Base-by-base conservation (phyloP, 306 rosid genomes). In the Vachellia pachyceras region DNA sequence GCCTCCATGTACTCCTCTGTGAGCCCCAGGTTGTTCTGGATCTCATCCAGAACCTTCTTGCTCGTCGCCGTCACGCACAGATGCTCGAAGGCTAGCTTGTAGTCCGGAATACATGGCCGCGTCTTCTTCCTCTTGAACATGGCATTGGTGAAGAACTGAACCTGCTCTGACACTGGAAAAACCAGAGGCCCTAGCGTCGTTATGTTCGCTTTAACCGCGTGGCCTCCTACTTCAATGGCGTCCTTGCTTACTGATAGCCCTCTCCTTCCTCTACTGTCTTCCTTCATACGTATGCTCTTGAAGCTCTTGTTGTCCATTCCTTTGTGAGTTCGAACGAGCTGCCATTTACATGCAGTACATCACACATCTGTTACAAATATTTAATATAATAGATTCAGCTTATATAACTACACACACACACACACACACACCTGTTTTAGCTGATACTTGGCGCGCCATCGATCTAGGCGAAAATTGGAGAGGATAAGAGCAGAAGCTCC, bases 401-500 rank as follows among this genome's bases (percentile, higher is more conserved):
- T 49, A 49, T 49, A 47, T n/a, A n/a, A n/a, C n/a, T n/a, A n/a
- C n/a, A n/a, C n/a, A n/a, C n/a, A n/a, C n/a, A n/a, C n/a, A n/a
- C 7, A n/a, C 7, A 7, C 4, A 20, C 4, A 60, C 75, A 92
- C 92, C 88, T 86, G 91, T 58, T 83, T 81, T 84, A 88, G 92
- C 79, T 87, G 82, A 22, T 90, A 90, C 81, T 90, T 92, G 83
- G 97, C 91, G 0, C 82, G 87, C 97, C 97, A 89, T 70, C 93
- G 67, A 41, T 90, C 86, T 0, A 70, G 61, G 60, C 68, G 88
- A 50, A 69, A 85, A 85, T 87, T 85, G 0, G 93, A 90, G 49
- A 90, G 92, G 80, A 92, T 14, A 46, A 87, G 60, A 35, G 97
- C 90, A 14, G 94, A 83, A 45, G 91, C 90, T 6, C 97, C 93